Percentiles rank a stretch among this genome's conserved stretches.
Evolutionary conservation across 805 yeast species (phyloP).

Genomic region (Starmerella vaccinii): DNA sequence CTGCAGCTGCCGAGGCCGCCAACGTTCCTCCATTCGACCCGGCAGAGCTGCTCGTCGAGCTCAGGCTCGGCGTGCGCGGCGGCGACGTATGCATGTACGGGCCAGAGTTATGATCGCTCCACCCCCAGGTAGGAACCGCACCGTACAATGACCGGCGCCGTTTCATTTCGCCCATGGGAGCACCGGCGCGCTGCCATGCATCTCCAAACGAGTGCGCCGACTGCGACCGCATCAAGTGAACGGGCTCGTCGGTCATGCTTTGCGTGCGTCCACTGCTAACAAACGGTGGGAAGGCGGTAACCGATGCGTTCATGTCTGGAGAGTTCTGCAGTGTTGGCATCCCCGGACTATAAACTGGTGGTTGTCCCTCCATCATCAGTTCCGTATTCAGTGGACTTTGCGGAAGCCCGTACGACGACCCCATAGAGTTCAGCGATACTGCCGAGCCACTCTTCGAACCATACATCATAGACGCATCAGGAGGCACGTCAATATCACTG

Average conservation of each 20-base stretch:
- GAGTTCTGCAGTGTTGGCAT: slow-evolving; percentile 9
- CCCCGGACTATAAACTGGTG: slow-evolving; percentile 5
- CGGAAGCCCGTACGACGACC: slow-evolving; percentile 6
- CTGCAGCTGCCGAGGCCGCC: slow-evolving; percentile 22
- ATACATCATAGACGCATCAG: background rate
- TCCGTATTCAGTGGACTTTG: slow-evolving; percentile 9
- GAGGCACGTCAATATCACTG: background rate
- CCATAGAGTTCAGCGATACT: slow-evolving; percentile 10
- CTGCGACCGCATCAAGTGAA: slow-evolving; percentile 8
- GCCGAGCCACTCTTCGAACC: slow-evolving; percentile 4
- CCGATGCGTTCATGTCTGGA: slow-evolving; percentile 8
- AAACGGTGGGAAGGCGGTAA: background rate
- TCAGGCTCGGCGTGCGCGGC: slow-evolving; percentile 4
- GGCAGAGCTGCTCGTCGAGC: background rate
- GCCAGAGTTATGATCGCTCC: slow-evolving; percentile 1
- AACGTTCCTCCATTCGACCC: slow-evolving; percentile 5
- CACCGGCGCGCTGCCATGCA: background rate
- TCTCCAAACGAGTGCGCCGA: slow-evolving; percentile 7
- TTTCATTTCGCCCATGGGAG: slow-evolving; percentile 8
- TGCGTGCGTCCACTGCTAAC: background rate
- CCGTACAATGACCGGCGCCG: slow-evolving; percentile 20
- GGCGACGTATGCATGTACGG: background rate
- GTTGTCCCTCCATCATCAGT: slow-evolving; percentile 1
- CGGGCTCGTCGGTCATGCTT: slow-evolving; percentile 7
- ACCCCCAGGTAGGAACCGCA: slow-evolving; percentile 12